These are phyloP conservation scores for Pseudisothecium myosuroides DNA, from an alignment of 225 moss, liverwort and hornwort species.

Conservation along the genomic window DNA sequence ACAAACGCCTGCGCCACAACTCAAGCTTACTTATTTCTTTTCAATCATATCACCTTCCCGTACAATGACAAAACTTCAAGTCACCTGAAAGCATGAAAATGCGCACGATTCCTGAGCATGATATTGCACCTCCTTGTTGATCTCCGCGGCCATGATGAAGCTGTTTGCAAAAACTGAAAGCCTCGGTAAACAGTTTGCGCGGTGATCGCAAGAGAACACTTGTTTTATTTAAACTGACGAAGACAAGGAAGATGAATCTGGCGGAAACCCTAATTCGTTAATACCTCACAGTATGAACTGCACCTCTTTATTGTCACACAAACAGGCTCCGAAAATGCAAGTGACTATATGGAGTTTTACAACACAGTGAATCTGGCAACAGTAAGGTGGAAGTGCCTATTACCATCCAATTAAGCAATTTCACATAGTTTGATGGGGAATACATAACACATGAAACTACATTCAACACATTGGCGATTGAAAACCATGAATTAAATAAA, in stretches of 20 bases:
- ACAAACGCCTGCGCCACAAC: constrained; percentile 67
- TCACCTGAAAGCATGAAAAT: neutral
- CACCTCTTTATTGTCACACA: neutral
- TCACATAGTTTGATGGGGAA: neutral
- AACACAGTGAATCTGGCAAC: neutral
- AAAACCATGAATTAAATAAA: neutral
- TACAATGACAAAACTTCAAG: neutral
- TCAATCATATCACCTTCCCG: neutral
- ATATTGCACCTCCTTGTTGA: constrained; percentile 42
- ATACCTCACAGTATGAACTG: neutral
- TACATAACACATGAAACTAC: neutral
- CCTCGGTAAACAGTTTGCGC: neutral
- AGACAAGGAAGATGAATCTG: neutral
- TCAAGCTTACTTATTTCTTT: neutral
- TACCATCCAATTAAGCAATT: neutral
- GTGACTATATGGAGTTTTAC: neutral
- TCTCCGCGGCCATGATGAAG: constrained; percentile 43
- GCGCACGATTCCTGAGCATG: neutral
- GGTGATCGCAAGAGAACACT: neutral
- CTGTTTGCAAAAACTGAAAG: neutral
- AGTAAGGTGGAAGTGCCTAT: neutral
- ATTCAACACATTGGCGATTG: neutral
- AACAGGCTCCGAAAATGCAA: no score
- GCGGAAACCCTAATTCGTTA: neutral
- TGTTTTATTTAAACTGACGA: neutral